phyloP scores from a whole-genome alignment of 148 eudicot species.

The Amaranthus cruentus region DNA sequence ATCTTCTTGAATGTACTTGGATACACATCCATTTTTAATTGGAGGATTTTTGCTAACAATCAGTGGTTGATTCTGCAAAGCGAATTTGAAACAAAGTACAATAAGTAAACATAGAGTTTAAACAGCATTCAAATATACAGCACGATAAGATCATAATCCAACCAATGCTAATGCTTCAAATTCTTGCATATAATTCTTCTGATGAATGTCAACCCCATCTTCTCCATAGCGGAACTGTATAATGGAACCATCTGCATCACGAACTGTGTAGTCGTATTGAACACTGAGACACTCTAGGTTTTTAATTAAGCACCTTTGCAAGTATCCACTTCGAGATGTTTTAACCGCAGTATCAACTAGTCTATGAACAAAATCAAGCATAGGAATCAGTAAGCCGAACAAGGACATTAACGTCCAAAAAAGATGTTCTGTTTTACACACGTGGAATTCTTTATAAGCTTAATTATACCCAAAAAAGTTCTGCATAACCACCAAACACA shows the following conservation, averaged over 20 bases:
- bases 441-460: too few relatives aligned
- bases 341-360: slow-evolving; percentile 97
- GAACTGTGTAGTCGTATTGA: slow-evolving; percentile 87
- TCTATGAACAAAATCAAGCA: slow-evolving; percentile 29
- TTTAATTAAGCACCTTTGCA: slow-evolving; percentile 87
- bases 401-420: neutral
- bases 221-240: slow-evolving; percentile 92
- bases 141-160: slow-evolving; percentile 20
- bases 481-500: too few relatives aligned
- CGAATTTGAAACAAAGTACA: neutral
- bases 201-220: slow-evolving; percentile 92
- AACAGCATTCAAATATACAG: neutral
- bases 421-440: too few relatives aligned
- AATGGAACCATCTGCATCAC: slow-evolving; percentile 94
- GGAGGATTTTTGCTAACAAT: slow-evolving; percentile 48
- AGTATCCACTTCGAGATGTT: slow-evolving; percentile 98
- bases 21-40: slow-evolving; percentile 40
- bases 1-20: slow-evolving; percentile 51
- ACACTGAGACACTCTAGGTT: slow-evolving; percentile 88
- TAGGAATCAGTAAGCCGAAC: slow-evolving; percentile 4
- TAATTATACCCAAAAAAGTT: too few relatives aligned
- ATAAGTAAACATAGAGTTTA: neutral
- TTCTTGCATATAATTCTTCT: slow-evolving; percentile 76
- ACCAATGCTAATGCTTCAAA: slow-evolving; percentile 77
- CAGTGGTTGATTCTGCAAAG: slow-evolving; percentile 57